Percentiles rank a stretch among this genome's conserved stretches.
These are phyloP conservation scores for Metarhizium humberi DNA, from an alignment of 2,329 filamentous ascomycete species.

Conservation along the genomic window DNA sequence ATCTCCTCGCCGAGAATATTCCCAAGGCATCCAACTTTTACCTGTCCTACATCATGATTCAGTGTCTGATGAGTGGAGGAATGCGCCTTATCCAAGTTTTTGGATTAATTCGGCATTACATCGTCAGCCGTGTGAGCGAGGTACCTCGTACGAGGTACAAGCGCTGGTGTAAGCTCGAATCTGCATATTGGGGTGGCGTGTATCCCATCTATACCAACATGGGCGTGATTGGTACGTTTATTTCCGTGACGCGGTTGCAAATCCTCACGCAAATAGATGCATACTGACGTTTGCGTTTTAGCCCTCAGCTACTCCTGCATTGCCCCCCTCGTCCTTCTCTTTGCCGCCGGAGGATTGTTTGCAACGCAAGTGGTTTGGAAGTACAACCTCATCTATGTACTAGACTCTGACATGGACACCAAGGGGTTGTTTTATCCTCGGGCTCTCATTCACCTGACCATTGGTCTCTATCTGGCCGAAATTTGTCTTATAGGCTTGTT, in stretches of 20 bases:
- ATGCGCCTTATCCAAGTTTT: conserved; percentile 61
- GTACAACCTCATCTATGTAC: conserved; percentile 86
- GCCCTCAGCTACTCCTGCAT: conserved; percentile 82
- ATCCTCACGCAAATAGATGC: too few species aligned
- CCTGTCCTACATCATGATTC: conserved; percentile 85
- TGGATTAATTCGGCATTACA: conserved; percentile 47
- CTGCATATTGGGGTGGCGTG: conserved; percentile 75
- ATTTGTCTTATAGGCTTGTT: conserved; percentile 81
- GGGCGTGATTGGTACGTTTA: conserved; percentile 60
- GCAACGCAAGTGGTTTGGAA: conserved; percentile 82
- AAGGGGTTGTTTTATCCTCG: conserved; percentile 81
- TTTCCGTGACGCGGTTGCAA: too few species aligned
- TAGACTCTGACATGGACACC: conserved; percentile 73
- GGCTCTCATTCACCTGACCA: conserved; percentile 78
- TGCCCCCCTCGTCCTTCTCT: conserved; percentile 74
- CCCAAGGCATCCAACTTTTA: conserved; percentile 90
- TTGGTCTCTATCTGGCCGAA: conserved; percentile 74
- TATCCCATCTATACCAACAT: conserved; percentile 77
- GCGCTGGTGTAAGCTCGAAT: conserved; percentile 65
- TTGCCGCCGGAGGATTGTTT: conserved; percentile 68
- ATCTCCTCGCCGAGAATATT: conserved; percentile 61
- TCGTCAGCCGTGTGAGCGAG: conserved; percentile 66
- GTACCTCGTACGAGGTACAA: conserved; percentile 72
- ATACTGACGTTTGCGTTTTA: conserved; percentile 18
- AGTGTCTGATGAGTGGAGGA: conserved; percentile 73